A percentile compares a stretch with the other conserved stretches of the same genome.
Conservation (phyloP, 805 yeast genomes). For the Candida silvatica region DNA sequence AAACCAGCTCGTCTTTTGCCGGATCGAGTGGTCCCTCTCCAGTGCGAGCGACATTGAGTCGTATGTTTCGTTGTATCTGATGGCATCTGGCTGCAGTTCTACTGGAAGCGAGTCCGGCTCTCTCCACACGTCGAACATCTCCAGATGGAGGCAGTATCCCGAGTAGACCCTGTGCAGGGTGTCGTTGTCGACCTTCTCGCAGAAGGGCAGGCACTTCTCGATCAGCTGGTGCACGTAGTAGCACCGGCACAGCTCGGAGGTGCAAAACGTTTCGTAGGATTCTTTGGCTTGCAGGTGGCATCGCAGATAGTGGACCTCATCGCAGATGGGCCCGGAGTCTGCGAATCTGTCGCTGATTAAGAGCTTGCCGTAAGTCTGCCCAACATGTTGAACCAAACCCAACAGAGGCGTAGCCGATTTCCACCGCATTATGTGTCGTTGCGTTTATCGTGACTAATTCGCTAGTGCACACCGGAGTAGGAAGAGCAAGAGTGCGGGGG, state of each 20-base stretch:
- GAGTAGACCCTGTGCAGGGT: neutral
- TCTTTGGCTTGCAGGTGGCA: neutral
- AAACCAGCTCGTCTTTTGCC: neutral
- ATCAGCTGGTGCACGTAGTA: neutral
- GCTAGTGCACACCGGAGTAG: too few species aligned
- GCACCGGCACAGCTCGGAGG: neutral
- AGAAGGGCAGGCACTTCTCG: neutral
- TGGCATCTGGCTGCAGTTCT: neutral
- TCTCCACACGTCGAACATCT: neutral
- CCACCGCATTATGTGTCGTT: too few species aligned
- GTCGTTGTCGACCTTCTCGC: neutral
- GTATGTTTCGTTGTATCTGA: neutral
- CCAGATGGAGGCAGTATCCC: constrained; percentile 1
- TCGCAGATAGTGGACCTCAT: neutral
- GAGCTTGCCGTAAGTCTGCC: too few species aligned
- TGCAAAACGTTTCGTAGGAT: constrained; percentile 1
- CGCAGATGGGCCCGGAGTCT: neutral
- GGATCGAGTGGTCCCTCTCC: neutral
- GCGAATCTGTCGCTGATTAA: too few species aligned
- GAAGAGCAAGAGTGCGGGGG: too few species aligned
- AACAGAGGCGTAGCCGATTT: too few species aligned
- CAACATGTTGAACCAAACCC: too few species aligned
- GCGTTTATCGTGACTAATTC: too few species aligned
- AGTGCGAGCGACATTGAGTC: neutral
- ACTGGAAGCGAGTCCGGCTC: neutral